These are phyloP conservation scores for Thalia dealbata DNA, from an alignment of 176 grass and related monocot species.

Conservation along the genomic window DNA sequence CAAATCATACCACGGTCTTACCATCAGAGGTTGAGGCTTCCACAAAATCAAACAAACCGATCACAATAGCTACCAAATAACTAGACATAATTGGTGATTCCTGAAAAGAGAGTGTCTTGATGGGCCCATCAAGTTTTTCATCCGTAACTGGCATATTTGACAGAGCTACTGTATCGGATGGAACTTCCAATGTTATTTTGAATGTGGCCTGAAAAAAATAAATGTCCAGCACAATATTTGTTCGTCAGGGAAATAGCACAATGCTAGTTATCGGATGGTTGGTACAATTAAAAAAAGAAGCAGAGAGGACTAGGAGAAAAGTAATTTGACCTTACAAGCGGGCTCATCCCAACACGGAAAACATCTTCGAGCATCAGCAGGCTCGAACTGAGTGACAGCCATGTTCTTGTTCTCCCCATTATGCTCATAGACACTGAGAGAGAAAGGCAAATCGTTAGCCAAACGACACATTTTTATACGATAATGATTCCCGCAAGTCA, in stretches of 20 bases:
- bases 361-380: slow-evolving; percentile 71
- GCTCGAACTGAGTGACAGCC: slow-evolving; percentile 94
- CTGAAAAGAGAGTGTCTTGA: slow-evolving; percentile 61
- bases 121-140: slow-evolving; percentile 64
- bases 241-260: not conserved
- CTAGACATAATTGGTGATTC: slow-evolving; percentile 97
- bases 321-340: slow-evolving; percentile 55
- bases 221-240: not conserved
- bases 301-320: not conserved
- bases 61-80: slow-evolving; percentile 82
- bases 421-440: slow-evolving; percentile 63
- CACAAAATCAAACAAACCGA: slow-evolving; percentile 83
- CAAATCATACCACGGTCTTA: slow-evolving; percentile 17
- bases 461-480: slow-evolving; percentile 8
- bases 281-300: not conserved
- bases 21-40: slow-evolving; percentile 76
- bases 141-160: slow-evolving; percentile 92
- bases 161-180: slow-evolving; percentile 57
- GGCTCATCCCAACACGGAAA: slow-evolving; percentile 98
- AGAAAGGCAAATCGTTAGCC: not conserved
- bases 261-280: not conserved
- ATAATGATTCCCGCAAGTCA: not conserved
- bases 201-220: slow-evolving; percentile 53
- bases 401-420: slow-evolving; percentile 92
- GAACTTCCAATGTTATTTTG: slow-evolving; percentile 89